Evolutionary conservation across 805 yeast species (phyloP), one percentile per base, ranked within the genome.

Genomic region (Barnettozyma siamensis): DNA sequence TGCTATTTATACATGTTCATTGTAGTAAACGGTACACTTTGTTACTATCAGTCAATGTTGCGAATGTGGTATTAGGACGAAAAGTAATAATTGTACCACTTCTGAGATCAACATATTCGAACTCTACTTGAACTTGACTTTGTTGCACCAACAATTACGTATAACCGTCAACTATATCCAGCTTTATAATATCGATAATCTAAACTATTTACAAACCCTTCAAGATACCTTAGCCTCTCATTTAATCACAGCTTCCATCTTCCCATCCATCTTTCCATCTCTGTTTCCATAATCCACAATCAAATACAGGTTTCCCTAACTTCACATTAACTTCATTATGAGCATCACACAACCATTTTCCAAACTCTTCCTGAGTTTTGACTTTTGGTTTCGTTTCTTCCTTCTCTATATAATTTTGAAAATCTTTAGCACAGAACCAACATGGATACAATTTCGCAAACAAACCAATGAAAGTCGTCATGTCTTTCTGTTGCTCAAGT

Each of bases 181-280:
- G n/a, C n/a, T n/a, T n/a, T n/a, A n/a, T n/a, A n/a, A n/a, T n/a
- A n/a, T n/a, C n/a, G n/a, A n/a, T n/a, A n/a, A n/a, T n/a, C n/a
- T n/a, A n/a, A n/a, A n/a, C n/a, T n/a, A n/a, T n/a, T n/a, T n/a
- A n/a, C n/a, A n/a, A n/a, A n/a, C n/a, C n/a, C n/a, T n/a, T n/a
- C n/a, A n/a, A n/a, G n/a, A n/a, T n/a, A n/a, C 9, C 24, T 21
- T 21, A 21, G 24, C 24, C 24, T 21, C 24, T 21, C 24, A 21
- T 11, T 19, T 48, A 69, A 44, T 72, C 75, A 49, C 78, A 73
- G 19, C 70, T 59, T 2, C 76, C 76, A 50, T 50, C 59, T 11
- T 83, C 83, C 96, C 96, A 88, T 1, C 97, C 97, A 53, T 87
- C 95, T 50, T 75, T 80, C 99, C 99, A 91, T 57, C 99, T 78